These are phyloP conservation scores for Daldinia decipiens DNA, from an alignment of 495 filamentous ascomycete species.

Conservation along the genomic window DNA sequence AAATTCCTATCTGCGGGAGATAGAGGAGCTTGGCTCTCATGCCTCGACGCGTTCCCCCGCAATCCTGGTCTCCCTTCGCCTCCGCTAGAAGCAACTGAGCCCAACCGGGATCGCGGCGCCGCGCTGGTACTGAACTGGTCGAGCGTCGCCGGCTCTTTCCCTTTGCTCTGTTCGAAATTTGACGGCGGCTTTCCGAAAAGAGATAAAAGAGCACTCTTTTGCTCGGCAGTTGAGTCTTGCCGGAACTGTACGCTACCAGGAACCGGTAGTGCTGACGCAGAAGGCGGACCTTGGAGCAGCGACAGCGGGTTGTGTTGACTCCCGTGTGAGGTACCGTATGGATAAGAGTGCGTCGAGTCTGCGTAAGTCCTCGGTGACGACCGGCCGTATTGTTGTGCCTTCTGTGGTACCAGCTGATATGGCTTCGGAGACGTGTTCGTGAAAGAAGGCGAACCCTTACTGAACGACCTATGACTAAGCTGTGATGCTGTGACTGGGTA, in stretches of 20 bases:
- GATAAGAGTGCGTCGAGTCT: slow-evolving; percentile 36
- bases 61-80: slow-evolving; percentile 41
- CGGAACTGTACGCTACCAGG: slow-evolving; percentile 36
- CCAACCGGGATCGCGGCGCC: slow-evolving; percentile 53
- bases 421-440: slow-evolving; percentile 38
- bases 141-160: slow-evolving; percentile 47
- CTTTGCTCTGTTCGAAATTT: slow-evolving; percentile 60
- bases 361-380: slow-evolving; percentile 23
- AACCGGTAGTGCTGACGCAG: slow-evolving; percentile 44
- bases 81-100: slow-evolving; percentile 56
- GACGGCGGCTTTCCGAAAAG: slow-evolving; percentile 71
- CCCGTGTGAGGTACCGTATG: slow-evolving; percentile 36
- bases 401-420: slow-evolving; percentile 27
- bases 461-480: slow-evolving; percentile 33
- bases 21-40: slow-evolving; percentile 63
- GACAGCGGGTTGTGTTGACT: slow-evolving; percentile 45
- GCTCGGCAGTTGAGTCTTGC: slow-evolving; percentile 61
- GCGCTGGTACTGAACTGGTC: slow-evolving; percentile 51
- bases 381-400: slow-evolving; percentile 31
- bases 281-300: slow-evolving; percentile 48
- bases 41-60: slow-evolving; percentile 50
- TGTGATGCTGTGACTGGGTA: slow-evolving; percentile 32
- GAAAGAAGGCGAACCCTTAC: slow-evolving; percentile 32
- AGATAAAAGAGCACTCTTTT: slow-evolving; percentile 74
- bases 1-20: slow-evolving; percentile 79